phyloP scores from a whole-genome alignment of 2,329 filamentous ascomycete species.

The Alternaria novae-zelandiae region DNA sequence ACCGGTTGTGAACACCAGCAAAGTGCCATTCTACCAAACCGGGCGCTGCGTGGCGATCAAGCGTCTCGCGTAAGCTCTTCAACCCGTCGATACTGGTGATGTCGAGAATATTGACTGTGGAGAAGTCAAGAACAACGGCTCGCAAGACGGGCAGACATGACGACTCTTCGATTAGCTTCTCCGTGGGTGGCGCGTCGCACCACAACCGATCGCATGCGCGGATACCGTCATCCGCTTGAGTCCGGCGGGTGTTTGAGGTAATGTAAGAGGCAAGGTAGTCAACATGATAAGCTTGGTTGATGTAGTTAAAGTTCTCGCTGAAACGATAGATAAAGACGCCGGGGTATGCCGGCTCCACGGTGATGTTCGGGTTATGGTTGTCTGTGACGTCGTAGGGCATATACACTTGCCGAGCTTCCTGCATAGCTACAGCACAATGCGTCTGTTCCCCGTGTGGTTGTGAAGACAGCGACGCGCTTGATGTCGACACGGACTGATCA shows the following conservation, averaged over 20 bases:
- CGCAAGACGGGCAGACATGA: slow-evolving; percentile 54
- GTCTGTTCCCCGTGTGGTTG: slow-evolving; percentile 43
- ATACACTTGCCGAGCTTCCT: slow-evolving; percentile 22
- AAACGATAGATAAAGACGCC: slow-evolving; percentile 96
- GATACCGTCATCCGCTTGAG: slow-evolving; percentile 25
- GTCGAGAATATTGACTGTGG: slow-evolving; percentile 63
- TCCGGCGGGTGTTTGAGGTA: slow-evolving; percentile 54
- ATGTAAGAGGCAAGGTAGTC: slow-evolving; percentile 76
- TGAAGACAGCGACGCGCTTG: slow-evolving; percentile 47
- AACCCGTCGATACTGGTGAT: slow-evolving; percentile 62
- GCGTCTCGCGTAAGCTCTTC: slow-evolving; percentile 61
- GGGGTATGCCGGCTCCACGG: slow-evolving; percentile 70
- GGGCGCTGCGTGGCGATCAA: slow-evolving; percentile 58
- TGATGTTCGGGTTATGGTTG: slow-evolving; percentile 59
- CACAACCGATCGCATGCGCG: slow-evolving; percentile 56
- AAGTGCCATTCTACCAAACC: slow-evolving; percentile 52
- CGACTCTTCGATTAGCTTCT: slow-evolving; percentile 12
- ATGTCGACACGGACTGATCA: slow-evolving; percentile 1
- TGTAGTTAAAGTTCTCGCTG: slow-evolving; percentile 91
- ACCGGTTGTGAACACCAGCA: slow-evolving; percentile 61
- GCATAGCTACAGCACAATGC: background rate
- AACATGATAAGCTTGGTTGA: slow-evolving; percentile 84
- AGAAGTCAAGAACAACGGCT: slow-evolving; percentile 64
- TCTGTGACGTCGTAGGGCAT: slow-evolving; percentile 58
- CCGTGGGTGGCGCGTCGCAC: slow-evolving; percentile 57